Evolutionary conservation across 164 flowering plant species (phyloP).

Genomic region (Buxus sempervirens): DNA sequence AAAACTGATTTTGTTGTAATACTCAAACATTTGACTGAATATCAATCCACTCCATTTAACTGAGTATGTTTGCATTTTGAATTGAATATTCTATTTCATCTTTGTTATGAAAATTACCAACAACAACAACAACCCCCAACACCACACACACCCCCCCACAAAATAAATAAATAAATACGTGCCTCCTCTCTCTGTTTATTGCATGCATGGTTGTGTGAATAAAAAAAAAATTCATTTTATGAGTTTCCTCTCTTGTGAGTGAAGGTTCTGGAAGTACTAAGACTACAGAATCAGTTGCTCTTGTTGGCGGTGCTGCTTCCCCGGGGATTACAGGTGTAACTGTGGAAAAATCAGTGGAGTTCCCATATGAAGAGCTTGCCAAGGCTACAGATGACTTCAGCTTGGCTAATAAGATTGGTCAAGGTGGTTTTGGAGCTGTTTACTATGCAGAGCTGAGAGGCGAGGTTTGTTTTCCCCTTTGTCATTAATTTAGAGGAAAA

Average conservation of each 20-base stretch:
- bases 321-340: constrained; percentile 55
- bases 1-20: no score
- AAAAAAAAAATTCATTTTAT: not conserved
- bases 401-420: constrained; percentile 69
- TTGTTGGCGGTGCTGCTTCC: constrained; percentile 31
- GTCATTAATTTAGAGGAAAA: not conserved
- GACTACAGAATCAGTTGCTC: constrained; percentile 26
- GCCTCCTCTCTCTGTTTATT: no score
- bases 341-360: constrained; percentile 86
- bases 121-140: no score
- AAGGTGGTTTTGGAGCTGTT: constrained; percentile 95
- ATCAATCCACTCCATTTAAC: no score
- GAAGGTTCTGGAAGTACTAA: constrained; percentile 30
- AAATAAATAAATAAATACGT: not conserved
- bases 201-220: no score
- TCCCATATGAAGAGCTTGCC: constrained; percentile 88
- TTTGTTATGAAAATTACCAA: not conserved
- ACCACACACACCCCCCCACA: no score
- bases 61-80: no score
- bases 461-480: constrained; percentile 43
- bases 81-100: not conserved
- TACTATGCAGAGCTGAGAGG: constrained; percentile 93
- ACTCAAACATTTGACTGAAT: no score
- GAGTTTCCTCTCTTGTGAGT: not conserved
- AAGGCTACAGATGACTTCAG: constrained; percentile 73